Conservation (phyloP, 495 filamentous ascomycete species). For the Trichoderma gamsii region DNA sequence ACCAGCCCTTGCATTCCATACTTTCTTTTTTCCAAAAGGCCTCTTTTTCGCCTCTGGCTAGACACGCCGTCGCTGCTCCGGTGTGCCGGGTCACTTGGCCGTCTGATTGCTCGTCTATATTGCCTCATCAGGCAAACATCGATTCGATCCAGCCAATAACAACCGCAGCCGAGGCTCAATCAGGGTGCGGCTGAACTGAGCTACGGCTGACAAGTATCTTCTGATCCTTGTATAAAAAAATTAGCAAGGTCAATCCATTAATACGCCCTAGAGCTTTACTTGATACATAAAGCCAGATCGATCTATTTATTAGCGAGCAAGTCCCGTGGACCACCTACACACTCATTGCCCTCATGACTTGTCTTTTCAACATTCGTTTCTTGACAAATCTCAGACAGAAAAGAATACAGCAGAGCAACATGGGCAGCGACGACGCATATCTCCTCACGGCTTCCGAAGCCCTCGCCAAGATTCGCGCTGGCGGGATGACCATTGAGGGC, state of each 20-base stretch:
- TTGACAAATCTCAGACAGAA: neutral
- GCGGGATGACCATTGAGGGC: slow-evolving; percentile 40
- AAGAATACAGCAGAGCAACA: slow-evolving; percentile 25
- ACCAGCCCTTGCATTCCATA: neutral
- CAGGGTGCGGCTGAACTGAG: neutral
- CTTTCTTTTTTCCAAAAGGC: neutral
- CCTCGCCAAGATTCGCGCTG: slow-evolving; percentile 29
- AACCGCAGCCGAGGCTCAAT: neutral
- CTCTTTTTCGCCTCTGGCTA: neutral
- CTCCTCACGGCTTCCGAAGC: slow-evolving; percentile 35
- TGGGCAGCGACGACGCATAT: slow-evolving; percentile 28
- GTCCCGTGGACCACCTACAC: neutral
- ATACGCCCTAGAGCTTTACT: neutral
- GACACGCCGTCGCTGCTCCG: neutral
- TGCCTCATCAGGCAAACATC: neutral
- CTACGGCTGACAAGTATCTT: slow-evolving; percentile 2
- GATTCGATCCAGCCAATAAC: slow-evolving; percentile 1
- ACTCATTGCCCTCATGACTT: neutral
- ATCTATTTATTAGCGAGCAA: neutral
- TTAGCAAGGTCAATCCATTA: neutral
- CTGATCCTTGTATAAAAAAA: too few relatives aligned
- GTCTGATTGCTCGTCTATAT: neutral
- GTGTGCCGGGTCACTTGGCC: too few relatives aligned
- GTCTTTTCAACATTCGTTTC: neutral
- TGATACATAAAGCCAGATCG: neutral